Evolutionary conservation across 108 stramenopile genomes (phyloP), one percentile per base, ranked within the genome.

Genomic region (Cyclotella baltica): DNA sequence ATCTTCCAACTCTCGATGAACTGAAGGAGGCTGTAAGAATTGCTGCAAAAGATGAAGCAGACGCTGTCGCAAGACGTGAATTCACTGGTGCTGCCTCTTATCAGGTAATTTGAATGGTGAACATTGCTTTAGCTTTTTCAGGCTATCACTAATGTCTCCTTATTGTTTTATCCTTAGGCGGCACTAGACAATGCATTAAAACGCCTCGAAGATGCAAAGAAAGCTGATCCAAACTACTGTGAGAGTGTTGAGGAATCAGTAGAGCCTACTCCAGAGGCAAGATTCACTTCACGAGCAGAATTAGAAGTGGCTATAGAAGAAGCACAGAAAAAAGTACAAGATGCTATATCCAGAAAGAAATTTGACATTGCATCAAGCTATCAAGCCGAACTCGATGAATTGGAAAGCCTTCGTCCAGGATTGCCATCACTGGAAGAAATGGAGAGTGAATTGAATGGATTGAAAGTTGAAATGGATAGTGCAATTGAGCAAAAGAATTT

Each of bases 1-100:
- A 93, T 55, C 75, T 88, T 28, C 95, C 95, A 53, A 93, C 92
- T 30, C 71, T 93, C 22, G 87, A 89, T 3, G 95, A 96, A 63
- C 69, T 93, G 35, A 80, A 83, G 58, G 75, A 86, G 20, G 88
- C 78, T 29, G 87, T 95, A 13, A 51, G 28, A 34, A 64, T 55
- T 38, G 92, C 90, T 4, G 89, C 93, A 67, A 62, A 71, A 48
- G 83, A 53, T 27, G 87, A 93, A 22, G 85, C 90, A 2, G 72
- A 72, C 37, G 94, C 94, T 29, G 91, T 87, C 15, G 72, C 86
- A 36, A 85, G 84, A 33, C 86, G 92, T 20, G 87, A 95, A 66
- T 95, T 95, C 67, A 55, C 87, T 34, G 77, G 66, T 27, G 94
- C 94, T 15, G 94, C 94, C 11, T 70, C 81, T 15, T 72, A 65